Evolutionary conservation across 1,284 basidiomycete species (phyloP).

Genomic region (Ceratobasidium sp.): DNA sequence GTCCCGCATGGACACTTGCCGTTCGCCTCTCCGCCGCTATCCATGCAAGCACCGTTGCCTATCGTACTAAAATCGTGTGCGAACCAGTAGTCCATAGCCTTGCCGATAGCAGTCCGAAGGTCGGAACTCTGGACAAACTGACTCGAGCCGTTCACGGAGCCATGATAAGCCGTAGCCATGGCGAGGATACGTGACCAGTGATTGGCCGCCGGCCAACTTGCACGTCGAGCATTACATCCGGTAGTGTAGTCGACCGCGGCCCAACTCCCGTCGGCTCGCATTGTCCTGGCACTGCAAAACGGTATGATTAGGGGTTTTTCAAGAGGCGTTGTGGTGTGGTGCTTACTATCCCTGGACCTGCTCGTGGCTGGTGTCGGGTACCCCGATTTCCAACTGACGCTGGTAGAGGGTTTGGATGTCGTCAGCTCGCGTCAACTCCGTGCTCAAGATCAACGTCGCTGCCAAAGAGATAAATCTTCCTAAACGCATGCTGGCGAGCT

Average conservation of each 20-base stretch:
- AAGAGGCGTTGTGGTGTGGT: background rate
- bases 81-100: conserved; percentile 76
- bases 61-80: conserved; percentile 67
- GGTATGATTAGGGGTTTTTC: background rate
- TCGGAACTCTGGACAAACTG: conserved; percentile 59
- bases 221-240: conserved; percentile 70
- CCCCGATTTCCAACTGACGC: conserved; percentile 14
- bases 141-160: background rate
- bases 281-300: background rate
- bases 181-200: conserved; percentile 68
- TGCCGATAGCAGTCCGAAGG: conserved; percentile 62
- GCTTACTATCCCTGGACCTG: conserved; percentile 11
- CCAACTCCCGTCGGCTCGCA: conserved; percentile 30
- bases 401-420: conserved; percentile 41
- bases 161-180: conserved; percentile 58
- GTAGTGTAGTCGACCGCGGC: conserved; percentile 67
- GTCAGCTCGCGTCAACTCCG: background rate
- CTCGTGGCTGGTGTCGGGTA: background rate
- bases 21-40: conserved; percentile 62
- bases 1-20: conserved; percentile 66
- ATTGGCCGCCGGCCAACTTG: conserved; percentile 72
- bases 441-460: background rate
- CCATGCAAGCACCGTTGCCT: conserved; percentile 62
- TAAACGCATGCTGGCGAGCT: background rate
- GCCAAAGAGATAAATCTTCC: conserved; percentile 6